Evolutionary conservation across 75 land plant genomes (phyloP).

Genomic region (Chamaecyparis obtusa): DNA sequence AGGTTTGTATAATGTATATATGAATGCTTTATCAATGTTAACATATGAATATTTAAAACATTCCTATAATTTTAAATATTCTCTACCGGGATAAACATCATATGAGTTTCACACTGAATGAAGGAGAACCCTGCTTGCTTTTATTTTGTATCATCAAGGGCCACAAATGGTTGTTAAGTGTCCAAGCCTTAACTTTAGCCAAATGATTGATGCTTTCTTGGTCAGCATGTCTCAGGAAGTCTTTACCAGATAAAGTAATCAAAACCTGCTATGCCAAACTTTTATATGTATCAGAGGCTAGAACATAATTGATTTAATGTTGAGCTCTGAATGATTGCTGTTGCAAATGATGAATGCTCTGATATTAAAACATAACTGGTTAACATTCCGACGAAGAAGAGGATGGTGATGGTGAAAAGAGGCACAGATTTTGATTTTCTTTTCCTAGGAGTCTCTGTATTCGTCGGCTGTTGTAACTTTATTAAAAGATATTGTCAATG

Average conservation of each 20-base stretch:
- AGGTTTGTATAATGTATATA: too few species aligned
- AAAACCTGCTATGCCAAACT: background rate
- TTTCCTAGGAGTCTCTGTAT: background rate
- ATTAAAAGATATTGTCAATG: background rate
- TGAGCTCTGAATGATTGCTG: background rate
- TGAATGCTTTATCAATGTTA: too few species aligned
- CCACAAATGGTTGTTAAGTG: background rate
- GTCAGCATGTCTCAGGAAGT: background rate
- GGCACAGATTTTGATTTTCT: background rate
- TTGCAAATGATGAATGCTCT: background rate
- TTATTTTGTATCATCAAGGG: background rate
- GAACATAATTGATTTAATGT: background rate
- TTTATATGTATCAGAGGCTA: background rate
- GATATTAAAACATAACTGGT: background rate
- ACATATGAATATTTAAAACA: too few species aligned
- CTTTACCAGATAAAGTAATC: background rate
- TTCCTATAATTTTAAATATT: background rate
- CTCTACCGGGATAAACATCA: background rate
- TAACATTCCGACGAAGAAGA: background rate
- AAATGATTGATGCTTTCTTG: background rate
- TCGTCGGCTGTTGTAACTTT: background rate
- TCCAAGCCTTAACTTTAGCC: background rate
- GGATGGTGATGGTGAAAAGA: background rate
- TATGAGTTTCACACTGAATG: background rate
- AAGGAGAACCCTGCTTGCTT: background rate